phyloP scores from a whole-genome alignment of 2,329 filamentous ascomycete genomes.

The Fusarium circinatum region DNA sequence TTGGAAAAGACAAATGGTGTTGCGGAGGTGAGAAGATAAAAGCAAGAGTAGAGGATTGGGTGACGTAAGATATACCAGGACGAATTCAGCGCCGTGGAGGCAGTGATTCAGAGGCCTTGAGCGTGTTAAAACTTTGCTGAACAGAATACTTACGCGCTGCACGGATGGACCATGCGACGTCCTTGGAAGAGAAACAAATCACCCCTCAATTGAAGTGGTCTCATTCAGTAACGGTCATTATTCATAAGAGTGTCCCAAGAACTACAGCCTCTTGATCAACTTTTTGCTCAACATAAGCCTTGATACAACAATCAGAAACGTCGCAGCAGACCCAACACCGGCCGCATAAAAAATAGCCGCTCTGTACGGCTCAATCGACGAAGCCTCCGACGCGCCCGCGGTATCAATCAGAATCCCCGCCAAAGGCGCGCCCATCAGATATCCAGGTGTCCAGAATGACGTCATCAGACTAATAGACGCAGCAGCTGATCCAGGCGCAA shows the following conservation, averaged over 20 bases:
- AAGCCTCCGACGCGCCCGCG: not conserved
- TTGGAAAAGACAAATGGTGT: no score
- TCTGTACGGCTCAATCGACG: not conserved
- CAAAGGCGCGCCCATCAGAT: not conserved
- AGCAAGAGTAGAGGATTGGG: no score
- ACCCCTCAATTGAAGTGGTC: accelerated
- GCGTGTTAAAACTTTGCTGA: not conserved
- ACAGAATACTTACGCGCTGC: no score
- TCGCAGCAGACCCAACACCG: not conserved
- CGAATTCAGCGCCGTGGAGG: no score
- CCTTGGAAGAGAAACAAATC: accelerated
- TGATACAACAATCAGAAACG: not conserved
- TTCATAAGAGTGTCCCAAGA: accelerated
- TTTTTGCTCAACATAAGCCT: not conserved
- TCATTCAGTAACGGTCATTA: no score
- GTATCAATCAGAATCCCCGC: not conserved
- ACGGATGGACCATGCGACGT: accelerated
- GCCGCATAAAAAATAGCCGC: constrained; percentile 10
- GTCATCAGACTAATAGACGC: not conserved
- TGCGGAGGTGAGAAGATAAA: no score
- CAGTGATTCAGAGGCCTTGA: no score
- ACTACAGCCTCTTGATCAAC: not conserved
- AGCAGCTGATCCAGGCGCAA: not conserved
- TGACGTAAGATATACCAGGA: no score
- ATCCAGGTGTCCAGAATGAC: constrained; percentile 1